A percentile compares a stretch with the other conserved stretches of the same genome.
These are phyloP conservation scores for Stagonosporopsis vannaccii DNA, from an alignment of 2,329 filamentous ascomycete species.

Conservation along the genomic window DNA sequence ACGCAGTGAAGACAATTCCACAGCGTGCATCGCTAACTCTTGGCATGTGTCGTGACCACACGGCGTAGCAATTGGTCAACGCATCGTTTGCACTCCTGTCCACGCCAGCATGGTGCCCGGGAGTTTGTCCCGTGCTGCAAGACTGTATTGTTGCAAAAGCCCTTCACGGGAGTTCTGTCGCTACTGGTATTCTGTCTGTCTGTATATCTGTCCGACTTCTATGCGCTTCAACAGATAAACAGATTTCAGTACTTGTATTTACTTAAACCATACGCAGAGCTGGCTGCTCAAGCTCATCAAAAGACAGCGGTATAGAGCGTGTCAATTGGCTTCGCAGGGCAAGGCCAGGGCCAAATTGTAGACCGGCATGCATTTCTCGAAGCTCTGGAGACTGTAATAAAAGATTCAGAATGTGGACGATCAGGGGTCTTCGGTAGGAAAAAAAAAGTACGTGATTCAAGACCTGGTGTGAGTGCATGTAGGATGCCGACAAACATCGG, in stretches of 20 bases:
- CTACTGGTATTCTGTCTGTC: background rate
- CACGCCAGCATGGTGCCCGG: background rate
- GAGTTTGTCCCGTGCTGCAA: background rate
- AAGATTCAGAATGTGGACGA: background rate
- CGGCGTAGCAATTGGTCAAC: constrained; percentile 1
- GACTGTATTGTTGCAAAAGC: background rate
- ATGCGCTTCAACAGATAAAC: background rate
- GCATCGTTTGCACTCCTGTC: background rate
- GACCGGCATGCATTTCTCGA: no score
- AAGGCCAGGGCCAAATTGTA: background rate
- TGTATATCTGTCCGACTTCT: background rate
- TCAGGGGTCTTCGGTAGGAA: background rate
- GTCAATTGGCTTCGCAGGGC: background rate
- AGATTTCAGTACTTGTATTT: background rate
- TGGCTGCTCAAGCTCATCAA: background rate
- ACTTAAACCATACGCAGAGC: background rate
- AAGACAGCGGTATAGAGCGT: background rate
- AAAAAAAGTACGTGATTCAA: background rate
- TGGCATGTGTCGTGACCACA: constrained; percentile 4
- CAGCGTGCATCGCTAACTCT: constrained; percentile 9
- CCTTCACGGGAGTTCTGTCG: background rate
- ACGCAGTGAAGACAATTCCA: constrained; percentile 15
- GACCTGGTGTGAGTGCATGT: background rate
- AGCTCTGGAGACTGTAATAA: background rate
- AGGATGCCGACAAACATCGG: constrained; percentile 4